Evolutionary conservation across 176 grass and related monocot species (phyloP), one percentile per base, ranked within the genome.

Genomic region (Urochloa ruziziensis): DNA sequence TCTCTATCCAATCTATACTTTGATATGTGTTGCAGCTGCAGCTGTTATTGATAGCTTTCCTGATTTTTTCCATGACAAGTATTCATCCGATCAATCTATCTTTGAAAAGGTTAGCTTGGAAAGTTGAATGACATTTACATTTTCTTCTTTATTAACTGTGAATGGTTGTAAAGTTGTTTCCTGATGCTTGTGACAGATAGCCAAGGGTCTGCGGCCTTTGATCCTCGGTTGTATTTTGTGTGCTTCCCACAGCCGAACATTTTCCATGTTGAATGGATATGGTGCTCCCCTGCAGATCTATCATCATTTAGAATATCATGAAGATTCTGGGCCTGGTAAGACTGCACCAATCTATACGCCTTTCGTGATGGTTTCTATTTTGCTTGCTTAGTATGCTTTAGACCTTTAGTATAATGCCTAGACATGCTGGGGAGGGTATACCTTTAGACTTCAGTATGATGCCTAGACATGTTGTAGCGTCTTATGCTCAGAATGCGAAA

Each of bases 1-100:
- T 87, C 93, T 99, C 61, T 99, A 99, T 90, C 93, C 96, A 85
- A 96, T 99, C 64, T 99, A 99, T 76, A 85, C 96, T 72, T 90
- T 99, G 57, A 99, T 99, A 83, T 99, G 96, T 83, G 83, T 95
- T 54, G 93, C 96, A 30, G 93, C 96, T 48, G 85, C 89, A 60
- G 89, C 96, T 85, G 93, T 99, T 68, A 94, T 96, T 63, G 96
- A 96, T 49, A 87, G 56, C 74, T 85, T 92, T 83, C 96, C 96
- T 33, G 89, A 99, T 69, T 79, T 94, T 90, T 95, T 99, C 80
- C 83, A 87, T 85, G 92, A 99, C 56, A 95, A 95, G 86, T 96
- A 92, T 90, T 83, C 83, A 30, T 67, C 73, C 80, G 86, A 99
- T 42, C 90, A 96, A 47, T 88, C 93, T 73, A 86, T 93, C 36